phyloP scores from a whole-genome alignment of 768 basidiomycete species.

The Gloeostereum incarnatum region DNA sequence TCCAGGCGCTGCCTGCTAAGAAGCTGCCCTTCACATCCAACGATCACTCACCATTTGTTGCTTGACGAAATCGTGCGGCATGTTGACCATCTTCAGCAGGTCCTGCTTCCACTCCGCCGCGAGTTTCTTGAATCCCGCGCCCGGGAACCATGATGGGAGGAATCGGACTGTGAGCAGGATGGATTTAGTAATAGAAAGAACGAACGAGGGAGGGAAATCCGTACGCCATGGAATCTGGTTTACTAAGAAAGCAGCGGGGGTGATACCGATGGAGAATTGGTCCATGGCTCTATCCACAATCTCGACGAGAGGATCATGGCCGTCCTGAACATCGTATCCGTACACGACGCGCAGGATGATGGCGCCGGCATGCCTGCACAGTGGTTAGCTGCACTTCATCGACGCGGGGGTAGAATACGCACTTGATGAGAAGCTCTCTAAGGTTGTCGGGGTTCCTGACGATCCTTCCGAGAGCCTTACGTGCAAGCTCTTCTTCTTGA shows the following conservation, averaged over 20 bases:
- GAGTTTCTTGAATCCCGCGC: conserved; percentile 24
- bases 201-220: too few relatives aligned
- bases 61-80: conserved; percentile 25
- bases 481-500: conserved; percentile 23
- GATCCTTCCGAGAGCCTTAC: conserved; percentile 24
- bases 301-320: conserved; percentile 8
- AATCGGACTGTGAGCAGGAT: conserved; percentile 17
- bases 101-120: conserved; percentile 20
- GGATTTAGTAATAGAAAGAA: too few relatives aligned
- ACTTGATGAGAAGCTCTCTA: conserved; percentile 23
- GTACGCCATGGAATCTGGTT: too few relatives aligned
- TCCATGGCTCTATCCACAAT: conserved; percentile 7
- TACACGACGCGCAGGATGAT: conserved; percentile 9
- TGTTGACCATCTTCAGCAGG: conserved; percentile 18
- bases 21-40: background rate
- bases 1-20: too few relatives aligned
- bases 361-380: conserved; percentile 7
- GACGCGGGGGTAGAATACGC: conserved; percentile 4
- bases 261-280: conserved; percentile 4
- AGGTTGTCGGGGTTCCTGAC: conserved; percentile 21
- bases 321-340: conserved; percentile 7
- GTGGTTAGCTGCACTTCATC: background rate
- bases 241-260: conserved; percentile 8
- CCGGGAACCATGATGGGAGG: conserved; percentile 29
- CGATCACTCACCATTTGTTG: conserved; percentile 19